These are phyloP conservation scores for Tuctoria greenei DNA, from an alignment of 176 grass and related monocot genomes.

Conservation along the genomic window DNA sequence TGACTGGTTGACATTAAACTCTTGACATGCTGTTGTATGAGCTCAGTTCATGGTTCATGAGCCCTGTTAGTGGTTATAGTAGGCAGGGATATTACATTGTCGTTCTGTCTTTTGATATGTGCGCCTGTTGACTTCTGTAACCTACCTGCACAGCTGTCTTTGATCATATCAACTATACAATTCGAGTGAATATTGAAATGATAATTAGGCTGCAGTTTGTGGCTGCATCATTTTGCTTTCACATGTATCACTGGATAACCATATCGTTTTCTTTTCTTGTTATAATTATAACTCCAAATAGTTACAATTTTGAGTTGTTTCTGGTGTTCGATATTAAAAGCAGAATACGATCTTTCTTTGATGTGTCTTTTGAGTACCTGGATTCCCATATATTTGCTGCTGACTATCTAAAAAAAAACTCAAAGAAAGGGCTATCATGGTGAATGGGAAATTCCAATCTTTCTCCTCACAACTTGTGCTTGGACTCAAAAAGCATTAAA, in stretches of 20 bases:
- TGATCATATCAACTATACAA: neutral
- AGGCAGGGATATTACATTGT: slow-evolving; percentile 2
- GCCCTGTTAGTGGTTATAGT: neutral
- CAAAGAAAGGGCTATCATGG: neutral
- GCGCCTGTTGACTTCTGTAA: neutral
- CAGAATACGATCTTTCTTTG: neutral
- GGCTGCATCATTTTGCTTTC: neutral
- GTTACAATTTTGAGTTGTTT: neutral
- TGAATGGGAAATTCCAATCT: neutral
- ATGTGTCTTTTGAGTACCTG: neutral
- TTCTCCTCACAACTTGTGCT: neutral
- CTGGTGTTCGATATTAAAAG: neutral
- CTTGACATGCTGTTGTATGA: neutral
- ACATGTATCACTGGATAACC: neutral
- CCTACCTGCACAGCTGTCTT: neutral
- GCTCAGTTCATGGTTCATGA: neutral
- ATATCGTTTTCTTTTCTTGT: neutral
- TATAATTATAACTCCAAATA: neutral
- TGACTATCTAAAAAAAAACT: neutral
- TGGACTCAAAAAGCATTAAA: neutral
- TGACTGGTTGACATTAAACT: neutral
- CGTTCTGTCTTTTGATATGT: neutral
- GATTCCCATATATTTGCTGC: neutral
- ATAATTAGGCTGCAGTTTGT: neutral
- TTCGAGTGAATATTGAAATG: neutral